Conservation (phyloP, 768 basidiomycete genomes). For the Hericium coralloides region DNA sequence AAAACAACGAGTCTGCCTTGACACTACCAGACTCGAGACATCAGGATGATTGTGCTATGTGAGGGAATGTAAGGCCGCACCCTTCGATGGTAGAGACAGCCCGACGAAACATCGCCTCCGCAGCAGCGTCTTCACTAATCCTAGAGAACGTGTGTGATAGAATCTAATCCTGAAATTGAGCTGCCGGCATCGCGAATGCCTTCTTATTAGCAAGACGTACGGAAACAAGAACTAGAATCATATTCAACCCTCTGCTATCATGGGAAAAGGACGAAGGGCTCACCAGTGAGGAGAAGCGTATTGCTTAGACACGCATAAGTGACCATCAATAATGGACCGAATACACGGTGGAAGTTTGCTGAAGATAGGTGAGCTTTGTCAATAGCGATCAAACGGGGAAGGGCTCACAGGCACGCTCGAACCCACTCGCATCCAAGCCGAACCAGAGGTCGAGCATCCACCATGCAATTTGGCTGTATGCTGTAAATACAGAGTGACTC, state of each 20-base stretch:
- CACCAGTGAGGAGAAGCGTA: constrained; percentile 83
- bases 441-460: constrained; percentile 95
- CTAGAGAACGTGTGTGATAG: constrained; percentile 92
- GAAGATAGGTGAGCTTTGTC: constrained; percentile 7
- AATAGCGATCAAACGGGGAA: neutral
- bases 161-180: constrained; percentile 42
- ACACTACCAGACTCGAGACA: constrained; percentile 36
- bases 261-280: constrained; percentile 10
- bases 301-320: constrained; percentile 89
- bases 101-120: constrained; percentile 94
- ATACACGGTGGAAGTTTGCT: constrained; percentile 75
- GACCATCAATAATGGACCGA: constrained; percentile 88
- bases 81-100: constrained; percentile 94
- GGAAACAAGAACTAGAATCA: constrained; percentile 7
- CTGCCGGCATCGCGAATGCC: neutral
- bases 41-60: neutral
- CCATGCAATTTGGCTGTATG: constrained; percentile 64
- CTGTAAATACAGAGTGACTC: neutral
- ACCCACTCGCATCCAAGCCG: constrained; percentile 90
- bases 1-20: constrained; percentile 87
- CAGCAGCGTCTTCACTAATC: constrained; percentile 87
- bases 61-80: constrained; percentile 28
- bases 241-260: constrained; percentile 1
- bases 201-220: neutral
- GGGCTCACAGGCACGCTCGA: constrained; percentile 67